Percentiles rank a stretch among this genome's conserved stretches.
phyloP scores from a whole-genome alignment of 805 yeast species.

The Teunomyces pallodes region DNA sequence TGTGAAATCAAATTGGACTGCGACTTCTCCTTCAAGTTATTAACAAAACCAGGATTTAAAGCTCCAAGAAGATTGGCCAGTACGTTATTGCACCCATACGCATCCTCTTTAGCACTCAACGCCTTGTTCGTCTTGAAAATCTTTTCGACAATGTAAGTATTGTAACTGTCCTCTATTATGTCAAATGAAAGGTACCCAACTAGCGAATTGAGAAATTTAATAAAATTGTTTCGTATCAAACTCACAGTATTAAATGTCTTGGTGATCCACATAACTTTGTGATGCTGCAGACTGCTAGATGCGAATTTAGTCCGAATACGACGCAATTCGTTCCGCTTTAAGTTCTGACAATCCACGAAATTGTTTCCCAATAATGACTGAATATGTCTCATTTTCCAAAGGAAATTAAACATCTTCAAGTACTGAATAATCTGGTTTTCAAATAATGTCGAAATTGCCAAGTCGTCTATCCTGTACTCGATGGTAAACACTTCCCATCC shows the following conservation, averaged over 20 bases:
- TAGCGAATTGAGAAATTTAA: conserved; percentile 41
- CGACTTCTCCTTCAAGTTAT: conserved; percentile 4
- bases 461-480: conserved; percentile 62
- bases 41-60: conserved; percentile 11
- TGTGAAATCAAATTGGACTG: conserved; percentile 5
- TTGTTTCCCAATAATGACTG: conserved; percentile 46
- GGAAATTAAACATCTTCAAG: conserved; percentile 75
- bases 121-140: conserved; percentile 16
- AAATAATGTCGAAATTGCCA: conserved; percentile 48
- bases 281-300: conserved; percentile 7
- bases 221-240: conserved; percentile 37
- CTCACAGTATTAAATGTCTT: conserved; percentile 33
- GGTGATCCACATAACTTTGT: conserved; percentile 29
- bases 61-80: conserved; percentile 11
- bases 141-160: conserved; percentile 19
- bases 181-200: conserved; percentile 44
- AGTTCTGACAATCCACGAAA: conserved; percentile 24
- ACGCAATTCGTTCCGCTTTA: conserved; percentile 26
- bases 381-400: conserved; percentile 75
- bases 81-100: conserved; percentile 6
- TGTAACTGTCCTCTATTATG: conserved; percentile 43
- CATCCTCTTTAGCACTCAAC: conserved; percentile 6
- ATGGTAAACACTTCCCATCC: conserved; percentile 95
- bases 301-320: conserved; percentile 7
- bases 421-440: conserved; percentile 41